phyloP scores from a whole-genome alignment of 768 basidiomycete species.

The Cystobasidium tubakii region DNA sequence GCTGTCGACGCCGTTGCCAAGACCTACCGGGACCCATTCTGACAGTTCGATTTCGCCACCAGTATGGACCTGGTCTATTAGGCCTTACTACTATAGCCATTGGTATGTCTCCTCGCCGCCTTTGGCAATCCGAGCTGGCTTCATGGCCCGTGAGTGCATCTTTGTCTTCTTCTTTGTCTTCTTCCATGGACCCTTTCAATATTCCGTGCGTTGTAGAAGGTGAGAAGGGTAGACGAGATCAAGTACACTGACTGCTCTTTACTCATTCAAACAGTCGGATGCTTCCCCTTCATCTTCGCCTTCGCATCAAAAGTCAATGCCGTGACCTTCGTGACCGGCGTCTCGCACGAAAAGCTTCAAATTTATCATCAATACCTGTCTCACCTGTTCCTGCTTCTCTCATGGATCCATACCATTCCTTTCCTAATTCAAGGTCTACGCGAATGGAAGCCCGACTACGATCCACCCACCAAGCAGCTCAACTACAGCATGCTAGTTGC shows the following conservation, averaged over 20 bases:
- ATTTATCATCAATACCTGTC: slow-evolving; percentile 44
- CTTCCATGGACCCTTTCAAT: no score
- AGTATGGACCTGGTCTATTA: slow-evolving; percentile 22
- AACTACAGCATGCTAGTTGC: slow-evolving; percentile 39
- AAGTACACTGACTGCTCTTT: neutral
- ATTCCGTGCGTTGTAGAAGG: no score
- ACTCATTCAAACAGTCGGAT: slow-evolving; percentile 36
- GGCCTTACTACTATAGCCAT: slow-evolving; percentile 42
- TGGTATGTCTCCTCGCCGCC: slow-evolving; percentile 45
- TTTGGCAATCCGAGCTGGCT: slow-evolving; percentile 43
- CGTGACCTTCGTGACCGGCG: slow-evolving; percentile 45
- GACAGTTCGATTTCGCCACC: neutral
- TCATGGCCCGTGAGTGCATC: slow-evolving; percentile 24
- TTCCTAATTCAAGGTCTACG: slow-evolving; percentile 41
- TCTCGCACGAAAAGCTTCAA: slow-evolving; percentile 48
- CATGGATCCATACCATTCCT: slow-evolving; percentile 42
- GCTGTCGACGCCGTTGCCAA: no score
- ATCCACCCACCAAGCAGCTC: slow-evolving; percentile 41
- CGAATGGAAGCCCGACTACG: slow-evolving; percentile 41
- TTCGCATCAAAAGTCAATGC: slow-evolving; percentile 46
- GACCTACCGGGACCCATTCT: neutral
- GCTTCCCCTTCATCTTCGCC: slow-evolving; percentile 45
- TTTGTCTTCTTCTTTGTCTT: no score
- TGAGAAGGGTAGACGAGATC: no score
- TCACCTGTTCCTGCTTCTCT: slow-evolving; percentile 38